phyloP scores from a whole-genome alignment of 140 eudicot genomes.

The Erigeron philadelphicus region DNA sequence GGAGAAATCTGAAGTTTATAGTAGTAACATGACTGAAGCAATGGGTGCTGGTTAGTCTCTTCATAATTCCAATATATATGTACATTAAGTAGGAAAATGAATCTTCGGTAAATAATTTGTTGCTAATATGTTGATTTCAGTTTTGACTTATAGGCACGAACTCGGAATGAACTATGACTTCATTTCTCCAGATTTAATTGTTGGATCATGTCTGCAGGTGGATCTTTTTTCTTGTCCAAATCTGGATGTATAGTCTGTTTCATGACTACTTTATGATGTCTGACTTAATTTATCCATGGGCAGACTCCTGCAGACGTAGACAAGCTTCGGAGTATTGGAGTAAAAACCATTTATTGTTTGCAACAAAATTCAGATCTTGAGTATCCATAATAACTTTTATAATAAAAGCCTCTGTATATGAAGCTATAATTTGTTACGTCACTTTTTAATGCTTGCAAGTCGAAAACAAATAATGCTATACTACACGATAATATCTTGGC shows the following conservation, averaged over 20 bases:
- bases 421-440: slow-evolving; percentile 10
- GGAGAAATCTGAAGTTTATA: slow-evolving; percentile 76
- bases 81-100: not conserved
- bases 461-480: not conserved
- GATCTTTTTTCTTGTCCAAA: slow-evolving; percentile 7
- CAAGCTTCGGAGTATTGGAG: slow-evolving; percentile 79
- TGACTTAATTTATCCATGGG: slow-evolving; percentile 21
- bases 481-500: too few relatives aligned
- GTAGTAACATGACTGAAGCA: slow-evolving; percentile 90
- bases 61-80: not conserved
- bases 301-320: slow-evolving; percentile 91
- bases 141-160: slow-evolving; percentile 92
- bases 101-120: not conserved
- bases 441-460: not conserved
- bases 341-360: slow-evolving; percentile 83
- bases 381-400: slow-evolving; percentile 53
- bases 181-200: slow-evolving; percentile 86
- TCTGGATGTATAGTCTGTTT: not conserved
- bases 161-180: slow-evolving; percentile 93
- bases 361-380: slow-evolving; percentile 92
- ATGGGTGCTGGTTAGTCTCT: slow-evolving; percentile 90
- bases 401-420: not conserved
- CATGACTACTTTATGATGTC: not conserved
- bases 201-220: slow-evolving; percentile 98
- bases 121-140: slow-evolving; percentile 39